Evolutionary conservation across 2,329 filamentous ascomycete genomes (phyloP).

Genomic region (Thielaviopsis populi): DNA sequence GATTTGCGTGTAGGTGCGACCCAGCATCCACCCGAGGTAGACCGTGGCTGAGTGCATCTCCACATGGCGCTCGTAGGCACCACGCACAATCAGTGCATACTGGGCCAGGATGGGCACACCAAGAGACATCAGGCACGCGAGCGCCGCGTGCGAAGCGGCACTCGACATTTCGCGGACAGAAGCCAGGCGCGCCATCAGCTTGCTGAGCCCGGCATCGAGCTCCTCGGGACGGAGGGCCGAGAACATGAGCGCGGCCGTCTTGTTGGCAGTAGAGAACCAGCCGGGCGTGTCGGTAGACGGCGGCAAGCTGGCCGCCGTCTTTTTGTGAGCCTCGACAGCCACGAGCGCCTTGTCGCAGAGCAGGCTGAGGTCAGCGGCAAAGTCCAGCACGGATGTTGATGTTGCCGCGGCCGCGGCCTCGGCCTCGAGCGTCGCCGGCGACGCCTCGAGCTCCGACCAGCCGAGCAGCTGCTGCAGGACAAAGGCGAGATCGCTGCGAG

Average conservation of each 20-base stretch:
- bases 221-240: slow-evolving; percentile 13
- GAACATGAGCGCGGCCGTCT: slow-evolving; percentile 10
- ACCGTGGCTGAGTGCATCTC: slow-evolving; percentile 55
- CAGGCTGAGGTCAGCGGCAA: slow-evolving; percentile 44
- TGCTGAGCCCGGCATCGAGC: slow-evolving; percentile 27
- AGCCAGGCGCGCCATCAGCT: slow-evolving; percentile 23
- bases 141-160: background rate
- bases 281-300: slow-evolving; percentile 42
- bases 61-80: slow-evolving; percentile 42
- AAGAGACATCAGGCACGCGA: slow-evolving; percentile 36
- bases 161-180: background rate
- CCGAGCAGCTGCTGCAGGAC: slow-evolving; percentile 48
- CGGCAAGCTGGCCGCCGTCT: slow-evolving; percentile 38
- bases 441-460: slow-evolving; percentile 38
- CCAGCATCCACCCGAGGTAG: slow-evolving; percentile 60
- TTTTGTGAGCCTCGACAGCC: slow-evolving; percentile 57
- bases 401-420: slow-evolving; percentile 5
- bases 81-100: slow-evolving; percentile 48
- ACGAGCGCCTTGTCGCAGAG: slow-evolving; percentile 66
- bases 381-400: slow-evolving; percentile 23
- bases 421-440: slow-evolving; percentile 19
- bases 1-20: slow-evolving; percentile 63
- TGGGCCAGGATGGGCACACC: slow-evolving; percentile 59
- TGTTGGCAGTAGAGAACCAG: slow-evolving; percentile 30
- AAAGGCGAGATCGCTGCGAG: slow-evolving; percentile 46